Evolutionary conservation across 768 basidiomycete genomes (phyloP).

Genomic region (Lactifluus volemus): DNA sequence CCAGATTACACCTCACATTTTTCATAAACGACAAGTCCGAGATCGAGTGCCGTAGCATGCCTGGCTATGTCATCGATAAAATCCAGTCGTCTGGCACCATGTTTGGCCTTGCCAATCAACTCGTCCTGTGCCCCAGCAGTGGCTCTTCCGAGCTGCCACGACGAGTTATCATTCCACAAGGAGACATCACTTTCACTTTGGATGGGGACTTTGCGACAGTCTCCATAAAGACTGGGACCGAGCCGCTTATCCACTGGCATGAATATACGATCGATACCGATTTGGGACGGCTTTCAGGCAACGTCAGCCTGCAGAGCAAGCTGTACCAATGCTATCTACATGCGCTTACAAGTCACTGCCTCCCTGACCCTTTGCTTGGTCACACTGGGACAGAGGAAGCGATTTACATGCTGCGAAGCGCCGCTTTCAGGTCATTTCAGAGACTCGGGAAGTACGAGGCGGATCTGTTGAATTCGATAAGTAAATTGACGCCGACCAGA

Average conservation of each 20-base stretch:
- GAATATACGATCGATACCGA: conserved; percentile 26
- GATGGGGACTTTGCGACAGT: background rate
- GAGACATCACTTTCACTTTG: background rate
- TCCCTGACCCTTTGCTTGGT: conserved; percentile 36
- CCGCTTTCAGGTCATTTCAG: conserved; percentile 34
- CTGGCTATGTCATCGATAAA: conserved; percentile 34
- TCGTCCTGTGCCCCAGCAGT: background rate
- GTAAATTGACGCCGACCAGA: background rate
- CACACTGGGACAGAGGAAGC: conserved; percentile 39
- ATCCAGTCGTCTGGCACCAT: conserved; percentile 36
- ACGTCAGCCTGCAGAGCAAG: conserved; percentile 23
- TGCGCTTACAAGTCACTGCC: conserved; percentile 33
- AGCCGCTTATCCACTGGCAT: conserved; percentile 18
- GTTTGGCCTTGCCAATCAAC: conserved; percentile 34
- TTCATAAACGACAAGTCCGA: conserved; percentile 24
- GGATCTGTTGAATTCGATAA: background rate
- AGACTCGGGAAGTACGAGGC: conserved; percentile 17
- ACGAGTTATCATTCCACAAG: conserved; percentile 5
- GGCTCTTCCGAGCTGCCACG: background rate
- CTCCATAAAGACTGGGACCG: background rate
- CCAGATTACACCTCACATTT: conserved; percentile 36
- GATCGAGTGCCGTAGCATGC: conserved; percentile 34
- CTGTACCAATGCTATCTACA: conserved; percentile 39
- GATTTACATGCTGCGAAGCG: conserved; percentile 31
- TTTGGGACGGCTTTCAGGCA: conserved; percentile 25